phyloP scores from a whole-genome alignment of 257 asterid species.

The Dorcoceras hygrometricum region DNA sequence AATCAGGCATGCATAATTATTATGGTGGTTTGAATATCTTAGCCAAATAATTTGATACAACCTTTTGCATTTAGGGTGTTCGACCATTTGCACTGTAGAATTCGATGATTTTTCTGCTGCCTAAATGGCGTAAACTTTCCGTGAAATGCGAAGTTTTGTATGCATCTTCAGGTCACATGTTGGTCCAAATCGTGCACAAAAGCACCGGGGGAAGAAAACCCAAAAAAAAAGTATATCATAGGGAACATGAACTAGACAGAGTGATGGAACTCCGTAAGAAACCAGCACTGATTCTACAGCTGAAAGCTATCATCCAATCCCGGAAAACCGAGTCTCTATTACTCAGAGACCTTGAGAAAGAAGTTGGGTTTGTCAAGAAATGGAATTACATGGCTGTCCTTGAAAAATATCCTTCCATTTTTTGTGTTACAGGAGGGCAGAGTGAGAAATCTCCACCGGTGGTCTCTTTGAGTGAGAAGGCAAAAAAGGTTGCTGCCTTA shows the following conservation, averaged over 20 bases:
- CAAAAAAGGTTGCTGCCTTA: conserved; percentile 55
- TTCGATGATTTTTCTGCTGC: conserved; percentile 22
- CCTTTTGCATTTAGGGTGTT: conserved; percentile 30
- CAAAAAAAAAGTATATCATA: conserved; percentile 71
- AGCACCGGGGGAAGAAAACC: conserved; percentile 65
- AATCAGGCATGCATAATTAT: too few relatives aligned
- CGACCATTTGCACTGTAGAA: conserved; percentile 36
- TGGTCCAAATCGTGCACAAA: conserved; percentile 48
- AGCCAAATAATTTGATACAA: not conserved
- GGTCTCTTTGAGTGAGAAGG: conserved; percentile 65
- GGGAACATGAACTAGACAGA: conserved; percentile 76
- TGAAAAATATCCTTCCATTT: conserved; percentile 72
- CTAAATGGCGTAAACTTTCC: conserved; percentile 12
- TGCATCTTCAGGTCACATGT: conserved; percentile 27
- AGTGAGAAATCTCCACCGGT: conserved; percentile 52
- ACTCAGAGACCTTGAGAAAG: conserved; percentile 95
- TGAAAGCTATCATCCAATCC: conserved; percentile 69
- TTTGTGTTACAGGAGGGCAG: conserved; percentile 53
- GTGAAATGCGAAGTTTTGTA: conserved; percentile 6
- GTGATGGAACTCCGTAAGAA: conserved; percentile 88
- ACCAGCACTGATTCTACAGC: conserved; percentile 63
- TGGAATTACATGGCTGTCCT: conserved; percentile 85
- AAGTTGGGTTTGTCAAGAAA: conserved; percentile 88
- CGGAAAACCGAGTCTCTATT: conserved; percentile 55
- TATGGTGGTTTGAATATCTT: too few relatives aligned